Percentiles rank a stretch among this genome's conserved stretches.
These are phyloP conservation scores for Millerozyma acaciae DNA, from an alignment of 805 yeast genomes.

Conservation along the genomic window DNA sequence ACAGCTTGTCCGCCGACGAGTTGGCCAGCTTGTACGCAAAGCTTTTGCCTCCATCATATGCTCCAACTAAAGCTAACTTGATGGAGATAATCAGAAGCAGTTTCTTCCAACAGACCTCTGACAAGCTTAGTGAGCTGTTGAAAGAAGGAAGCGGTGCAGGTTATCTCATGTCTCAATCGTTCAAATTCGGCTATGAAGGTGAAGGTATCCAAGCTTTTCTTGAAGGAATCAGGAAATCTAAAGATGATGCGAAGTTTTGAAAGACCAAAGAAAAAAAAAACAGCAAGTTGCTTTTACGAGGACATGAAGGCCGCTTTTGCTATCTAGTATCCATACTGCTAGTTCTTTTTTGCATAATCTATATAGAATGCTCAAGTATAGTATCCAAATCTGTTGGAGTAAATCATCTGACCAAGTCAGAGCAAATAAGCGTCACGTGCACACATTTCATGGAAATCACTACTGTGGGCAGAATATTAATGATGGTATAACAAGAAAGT, in stretches of 20 bases:
- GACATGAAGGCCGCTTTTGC: background rate
- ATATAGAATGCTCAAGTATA: no score
- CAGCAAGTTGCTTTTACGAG: background rate
- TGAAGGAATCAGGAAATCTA: constrained; percentile 39
- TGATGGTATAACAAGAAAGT: no score
- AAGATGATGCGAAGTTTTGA: constrained; percentile 16
- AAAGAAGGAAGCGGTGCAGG: constrained; percentile 42
- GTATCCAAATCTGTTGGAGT: no score
- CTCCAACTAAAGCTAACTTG: constrained; percentile 34
- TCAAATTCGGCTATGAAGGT: constrained; percentile 48
- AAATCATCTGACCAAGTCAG: no score
- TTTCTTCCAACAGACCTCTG: constrained; percentile 43
- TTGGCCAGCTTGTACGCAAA: constrained; percentile 29
- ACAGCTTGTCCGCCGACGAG: constrained; percentile 27
- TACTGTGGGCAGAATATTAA: no score
- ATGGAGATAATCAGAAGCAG: constrained; percentile 44
- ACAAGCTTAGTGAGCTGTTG: constrained; percentile 41
- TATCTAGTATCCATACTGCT: no score
- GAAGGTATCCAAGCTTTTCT: constrained; percentile 54
- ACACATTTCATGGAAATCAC: no score
- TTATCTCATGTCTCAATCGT: constrained; percentile 43
- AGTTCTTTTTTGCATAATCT: no score
- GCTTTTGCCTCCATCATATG: constrained; percentile 42
- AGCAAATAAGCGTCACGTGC: no score
- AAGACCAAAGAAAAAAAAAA: constrained; percentile 10